A percentile compares a stretch with the other conserved stretches of the same genome.
phyloP scores from a whole-genome alignment of 345 rosid species.

The Populus davidiana region DNA sequence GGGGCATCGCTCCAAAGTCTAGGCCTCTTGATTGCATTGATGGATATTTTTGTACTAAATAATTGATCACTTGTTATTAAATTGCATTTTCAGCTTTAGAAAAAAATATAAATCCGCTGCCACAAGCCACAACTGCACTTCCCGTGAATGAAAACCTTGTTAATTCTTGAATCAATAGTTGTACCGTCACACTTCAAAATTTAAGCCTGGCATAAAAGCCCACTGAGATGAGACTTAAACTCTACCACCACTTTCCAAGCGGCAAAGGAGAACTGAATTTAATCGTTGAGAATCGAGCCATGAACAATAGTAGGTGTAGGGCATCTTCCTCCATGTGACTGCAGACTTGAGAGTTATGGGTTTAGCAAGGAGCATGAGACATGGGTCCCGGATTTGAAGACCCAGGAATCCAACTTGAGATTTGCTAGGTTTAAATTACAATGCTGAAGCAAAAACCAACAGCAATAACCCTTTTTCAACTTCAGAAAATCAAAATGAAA shows the following conservation, averaged over 20 bases:
- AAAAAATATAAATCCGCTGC: neutral
- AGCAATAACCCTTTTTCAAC: too few relatives aligned
- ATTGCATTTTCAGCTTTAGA: neutral
- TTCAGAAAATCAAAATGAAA: neutral
- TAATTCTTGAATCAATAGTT: neutral
- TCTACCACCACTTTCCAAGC: too few relatives aligned
- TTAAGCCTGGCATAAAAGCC: neutral
- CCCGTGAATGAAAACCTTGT: neutral
- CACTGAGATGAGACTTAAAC: neutral
- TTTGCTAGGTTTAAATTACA: neutral
- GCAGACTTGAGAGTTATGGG: neutral
- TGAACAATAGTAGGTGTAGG: neutral
- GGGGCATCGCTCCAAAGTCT: neutral
- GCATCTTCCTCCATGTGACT: neutral
- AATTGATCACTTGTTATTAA: neutral
- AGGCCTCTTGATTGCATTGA: neutral
- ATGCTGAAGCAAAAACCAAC: neutral
- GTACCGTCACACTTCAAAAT: neutral
- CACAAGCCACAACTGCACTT: neutral
- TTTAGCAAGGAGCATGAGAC: neutral
- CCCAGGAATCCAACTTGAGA: neutral
- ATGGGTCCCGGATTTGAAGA: neutral
- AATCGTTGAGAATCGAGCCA: neutral
- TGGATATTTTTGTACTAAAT: neutral
- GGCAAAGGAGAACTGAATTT: neutral